These are phyloP conservation scores for Hypoxylon perforatum DNA, from an alignment of 495 filamentous ascomycete genomes.

Conservation along the genomic window DNA sequence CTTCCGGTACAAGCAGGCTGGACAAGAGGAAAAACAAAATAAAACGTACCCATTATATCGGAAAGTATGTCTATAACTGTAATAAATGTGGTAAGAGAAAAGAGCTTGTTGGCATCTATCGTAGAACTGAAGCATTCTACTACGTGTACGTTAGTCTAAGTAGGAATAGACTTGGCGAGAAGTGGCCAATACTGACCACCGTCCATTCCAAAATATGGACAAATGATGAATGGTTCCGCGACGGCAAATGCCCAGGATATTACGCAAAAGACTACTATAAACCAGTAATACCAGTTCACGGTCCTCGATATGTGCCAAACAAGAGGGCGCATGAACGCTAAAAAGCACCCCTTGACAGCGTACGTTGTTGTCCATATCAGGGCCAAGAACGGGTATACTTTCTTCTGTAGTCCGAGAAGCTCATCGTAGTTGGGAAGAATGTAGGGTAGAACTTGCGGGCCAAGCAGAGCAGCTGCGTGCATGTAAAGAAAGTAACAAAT, in stretches of 20 bases:
- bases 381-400: slow-evolving; percentile 14
- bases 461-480: slow-evolving; percentile 20
- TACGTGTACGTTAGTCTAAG: not conserved
- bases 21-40: not conserved
- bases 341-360: slow-evolving; percentile 33
- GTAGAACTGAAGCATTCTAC: slow-evolving; percentile 19
- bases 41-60: slow-evolving; percentile 23
- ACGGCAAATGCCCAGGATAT: slow-evolving; percentile 27
- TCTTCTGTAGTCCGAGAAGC: slow-evolving; percentile 23
- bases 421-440: slow-evolving; percentile 4
- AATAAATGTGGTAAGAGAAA: slow-evolving; percentile 12
- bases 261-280: slow-evolving; percentile 19
- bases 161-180: not conserved
- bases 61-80: slow-evolving; percentile 29
- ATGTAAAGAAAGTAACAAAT: slow-evolving; percentile 29
- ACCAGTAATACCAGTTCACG: slow-evolving; percentile 33
- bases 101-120: slow-evolving; percentile 5
- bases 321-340: slow-evolving; percentile 33
- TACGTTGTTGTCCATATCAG: slow-evolving; percentile 33
- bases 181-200: slow-evolving; percentile 4
- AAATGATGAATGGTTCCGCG: slow-evolving; percentile 29
- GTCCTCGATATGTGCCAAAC: slow-evolving; percentile 23
- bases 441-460: slow-evolving; percentile 14
- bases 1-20: not conserved
- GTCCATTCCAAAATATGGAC: slow-evolving; percentile 28